These are phyloP conservation scores for Ulvella scutata DNA, from an alignment of 139 green algal species.

Conservation along the genomic window DNA sequence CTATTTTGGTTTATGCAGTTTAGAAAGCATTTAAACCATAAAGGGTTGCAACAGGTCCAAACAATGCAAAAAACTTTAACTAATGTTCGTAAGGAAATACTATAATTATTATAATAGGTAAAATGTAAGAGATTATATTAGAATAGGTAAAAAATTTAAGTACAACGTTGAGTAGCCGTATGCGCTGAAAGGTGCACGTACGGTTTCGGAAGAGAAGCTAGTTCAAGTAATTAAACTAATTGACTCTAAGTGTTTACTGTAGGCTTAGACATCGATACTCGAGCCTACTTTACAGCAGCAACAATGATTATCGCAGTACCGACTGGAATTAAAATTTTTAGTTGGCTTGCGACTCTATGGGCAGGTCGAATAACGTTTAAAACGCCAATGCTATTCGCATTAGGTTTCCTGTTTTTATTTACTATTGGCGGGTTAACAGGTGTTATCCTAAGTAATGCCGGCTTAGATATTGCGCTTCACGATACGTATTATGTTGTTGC, in stretches of 20 bases:
- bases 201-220: too few species aligned
- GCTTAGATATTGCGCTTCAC: conserved; percentile 38
- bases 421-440: conserved; percentile 48
- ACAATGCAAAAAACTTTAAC: too few species aligned
- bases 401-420: conserved; percentile 53
- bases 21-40: too few species aligned
- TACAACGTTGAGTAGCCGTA: too few species aligned
- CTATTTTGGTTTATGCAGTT: too few species aligned
- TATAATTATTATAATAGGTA: too few species aligned
- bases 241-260: conserved; percentile 60
- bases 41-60: too few species aligned
- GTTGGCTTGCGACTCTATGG: conserved; percentile 55
- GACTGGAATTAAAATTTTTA: conserved; percentile 53
- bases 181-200: too few species aligned
- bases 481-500: conserved; percentile 50
- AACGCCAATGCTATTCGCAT: conserved; percentile 50
- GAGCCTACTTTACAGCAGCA: conserved; percentile 50
- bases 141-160: too few species aligned
- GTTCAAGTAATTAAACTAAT: too few species aligned
- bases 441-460: conserved; percentile 33
- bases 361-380: conserved; percentile 41
- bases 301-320: conserved; percentile 65
- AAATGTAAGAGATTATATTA: too few species aligned
- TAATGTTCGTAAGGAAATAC: too few species aligned
- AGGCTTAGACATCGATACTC: conserved; percentile 46